These are phyloP conservation scores for Adansonia digitata DNA, from an alignment of 345 rosid genomes.

Conservation along the genomic window DNA sequence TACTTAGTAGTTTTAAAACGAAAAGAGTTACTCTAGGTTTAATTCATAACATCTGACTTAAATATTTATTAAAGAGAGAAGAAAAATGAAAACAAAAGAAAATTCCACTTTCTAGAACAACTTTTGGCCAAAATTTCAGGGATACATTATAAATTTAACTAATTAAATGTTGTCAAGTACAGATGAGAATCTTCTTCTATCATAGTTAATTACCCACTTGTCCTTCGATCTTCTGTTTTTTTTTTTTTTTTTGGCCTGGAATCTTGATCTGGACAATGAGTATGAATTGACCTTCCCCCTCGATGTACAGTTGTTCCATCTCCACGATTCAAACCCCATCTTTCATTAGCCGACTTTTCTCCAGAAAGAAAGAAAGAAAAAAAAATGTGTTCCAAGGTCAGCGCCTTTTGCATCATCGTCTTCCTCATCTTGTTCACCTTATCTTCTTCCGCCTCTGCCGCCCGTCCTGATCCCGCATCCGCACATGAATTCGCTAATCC, in stretches of 20 bases:
- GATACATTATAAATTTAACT: neutral
- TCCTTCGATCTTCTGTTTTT: neutral
- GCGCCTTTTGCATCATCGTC: constrained; percentile 14
- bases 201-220: neutral
- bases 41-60: no score
- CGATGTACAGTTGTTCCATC: neutral
- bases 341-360: neutral
- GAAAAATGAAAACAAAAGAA: neutral
- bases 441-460: neutral
- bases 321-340: no score
- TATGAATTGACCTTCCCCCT: constrained; percentile 12
- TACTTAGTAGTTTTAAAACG: neutral
- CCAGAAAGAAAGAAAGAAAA: neutral
- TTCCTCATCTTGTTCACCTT: constrained; percentile 20
- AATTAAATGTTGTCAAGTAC: neutral
- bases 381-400: constrained; percentile 22
- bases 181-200: neutral
- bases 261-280: neutral
- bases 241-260: no score
- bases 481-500: no score
- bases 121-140: neutral
- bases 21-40: no score
- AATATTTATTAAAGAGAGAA: no score
- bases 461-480: no score
- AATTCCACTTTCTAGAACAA: neutral